A percentile compares a stretch with the other conserved stretches of the same genome.
These are phyloP conservation scores for Calonectria crousiana DNA, from an alignment of 2,329 filamentous ascomycete genomes.

Conservation along the genomic window DNA sequence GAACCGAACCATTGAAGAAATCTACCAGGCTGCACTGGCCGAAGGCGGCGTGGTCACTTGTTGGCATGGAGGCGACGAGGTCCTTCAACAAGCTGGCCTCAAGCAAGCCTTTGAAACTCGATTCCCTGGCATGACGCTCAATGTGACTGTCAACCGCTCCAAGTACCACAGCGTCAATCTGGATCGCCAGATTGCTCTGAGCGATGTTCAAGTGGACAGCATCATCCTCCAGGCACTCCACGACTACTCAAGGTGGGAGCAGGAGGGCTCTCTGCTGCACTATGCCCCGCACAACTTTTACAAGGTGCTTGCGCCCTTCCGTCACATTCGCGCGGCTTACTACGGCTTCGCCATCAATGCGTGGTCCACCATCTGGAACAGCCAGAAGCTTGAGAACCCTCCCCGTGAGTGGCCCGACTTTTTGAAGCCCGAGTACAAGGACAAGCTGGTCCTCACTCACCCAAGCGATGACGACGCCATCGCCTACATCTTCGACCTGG, in stretches of 20 bases:
- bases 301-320: slow-evolving; percentile 2
- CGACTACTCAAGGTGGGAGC: neutral
- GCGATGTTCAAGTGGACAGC: neutral
- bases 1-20: neutral
- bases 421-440: slow-evolving; percentile 9
- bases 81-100: neutral
- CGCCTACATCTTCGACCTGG: neutral
- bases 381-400: neutral
- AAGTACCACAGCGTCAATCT: slow-evolving; percentile 2
- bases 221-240: neutral
- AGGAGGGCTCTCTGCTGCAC: neutral
- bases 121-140: neutral
- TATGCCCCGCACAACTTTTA: neutral
- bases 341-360: neutral
- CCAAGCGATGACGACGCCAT: slow-evolving; percentile 9
- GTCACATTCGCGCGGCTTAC: neutral
- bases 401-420: slow-evolving; percentile 9
- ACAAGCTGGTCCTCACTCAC: slow-evolving; percentile 4
- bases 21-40: neutral
- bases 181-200: neutral
- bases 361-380: neutral
- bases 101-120: neutral
- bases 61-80: neutral
- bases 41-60: neutral
- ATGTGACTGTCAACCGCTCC: neutral